phyloP scores from a whole-genome alignment of 805 yeast genomes.

The Saturnispora diversa region DNA sequence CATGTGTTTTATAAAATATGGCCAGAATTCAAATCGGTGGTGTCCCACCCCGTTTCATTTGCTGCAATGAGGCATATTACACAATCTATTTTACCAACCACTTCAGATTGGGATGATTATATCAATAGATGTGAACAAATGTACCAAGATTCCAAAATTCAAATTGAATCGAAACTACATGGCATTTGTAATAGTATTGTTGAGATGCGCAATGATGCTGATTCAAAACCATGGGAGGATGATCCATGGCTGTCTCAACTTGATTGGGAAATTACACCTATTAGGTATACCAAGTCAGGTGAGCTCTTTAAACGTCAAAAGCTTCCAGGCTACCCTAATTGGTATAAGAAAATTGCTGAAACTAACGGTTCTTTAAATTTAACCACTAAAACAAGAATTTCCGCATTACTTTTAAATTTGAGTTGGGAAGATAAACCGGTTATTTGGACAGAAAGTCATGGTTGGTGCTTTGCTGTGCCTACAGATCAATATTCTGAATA shows the following conservation, averaged over 20 bases:
- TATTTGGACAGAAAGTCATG: constrained; percentile 66
- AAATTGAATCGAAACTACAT: constrained; percentile 51
- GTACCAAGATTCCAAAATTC: constrained; percentile 49
- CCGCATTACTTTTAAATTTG: constrained; percentile 68
- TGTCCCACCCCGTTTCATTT: constrained; percentile 93
- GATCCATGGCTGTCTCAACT: constrained; percentile 92
- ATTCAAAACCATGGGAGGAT: constrained; percentile 33
- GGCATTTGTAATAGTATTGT: constrained; percentile 55
- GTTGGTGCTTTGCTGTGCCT: constrained; percentile 83
- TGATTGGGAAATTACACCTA: constrained; percentile 71
- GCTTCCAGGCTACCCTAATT: constrained; percentile 84
- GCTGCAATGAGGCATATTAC: constrained; percentile 75
- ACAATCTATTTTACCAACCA: constrained; percentile 70
- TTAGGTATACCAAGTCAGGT: constrained; percentile 59
- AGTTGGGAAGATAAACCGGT: constrained; percentile 84
- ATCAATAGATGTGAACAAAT: constrained; percentile 57
- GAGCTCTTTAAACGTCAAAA: constrained; percentile 63
- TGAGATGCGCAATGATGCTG: constrained; percentile 26
- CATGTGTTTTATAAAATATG: constrained; percentile 58
- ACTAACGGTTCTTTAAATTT: constrained; percentile 37
- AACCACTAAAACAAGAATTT: constrained; percentile 62
- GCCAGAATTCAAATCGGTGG: constrained; percentile 55
- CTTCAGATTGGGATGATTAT: constrained; percentile 63
- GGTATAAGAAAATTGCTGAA: constrained; percentile 65
- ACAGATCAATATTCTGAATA: constrained; percentile 30